Base-by-base conservation (phyloP, 139 green algal species). In the Auxenochlorella pyrenoidosa region DNA sequence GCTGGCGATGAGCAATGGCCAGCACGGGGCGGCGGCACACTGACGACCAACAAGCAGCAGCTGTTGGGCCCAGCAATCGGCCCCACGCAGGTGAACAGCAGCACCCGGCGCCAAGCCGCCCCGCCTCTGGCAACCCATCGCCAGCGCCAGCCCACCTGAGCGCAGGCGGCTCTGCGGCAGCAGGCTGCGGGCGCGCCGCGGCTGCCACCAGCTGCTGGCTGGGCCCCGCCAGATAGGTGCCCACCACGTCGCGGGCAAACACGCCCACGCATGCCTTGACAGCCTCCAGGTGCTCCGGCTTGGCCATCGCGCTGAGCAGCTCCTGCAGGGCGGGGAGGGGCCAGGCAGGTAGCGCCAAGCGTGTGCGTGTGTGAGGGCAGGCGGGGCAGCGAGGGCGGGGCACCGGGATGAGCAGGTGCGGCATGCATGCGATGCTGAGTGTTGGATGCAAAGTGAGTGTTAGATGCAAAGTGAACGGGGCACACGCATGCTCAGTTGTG, bases 221-320 rank as follows among this genome's bases (percentile, higher is more conserved):
- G 30, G 80, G 80, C 3, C 80, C 80, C 38, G 80, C 80, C 40
- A 85, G 63, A 63, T 85, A 85, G 40, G 80, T 43, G 28, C 80
- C 80, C 77, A 91, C 88, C 54, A 73, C 85, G 22, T 87, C 84
- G 30, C 88, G 73, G 8, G 85, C 85, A 84, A 89, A 90, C 43
- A 81, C 43, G 32, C 75, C 85, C 51, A 92, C 71, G 19, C 73
- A 86, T 18, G 71, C 26, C 63, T 90, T 90, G 38, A 90, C 89
- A 1, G 79, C 86, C 47, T 86, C 89, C 63, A 92, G 54, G 71
- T 92, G 89, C 47, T 88, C 32, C n/a, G 88, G 84, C 54, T 70
- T 79, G 40, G 85, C 77, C 78, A 91, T 91, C 70, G 75, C 88
- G 6, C 44, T 38, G 44, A 91, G 84, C 63, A 91, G 60, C 59